Evolutionary conservation across 352 stramenopile genomes (phyloP), one percentile per base, ranked within the genome.

Genomic region (Phytophthora pinifolia): DNA sequence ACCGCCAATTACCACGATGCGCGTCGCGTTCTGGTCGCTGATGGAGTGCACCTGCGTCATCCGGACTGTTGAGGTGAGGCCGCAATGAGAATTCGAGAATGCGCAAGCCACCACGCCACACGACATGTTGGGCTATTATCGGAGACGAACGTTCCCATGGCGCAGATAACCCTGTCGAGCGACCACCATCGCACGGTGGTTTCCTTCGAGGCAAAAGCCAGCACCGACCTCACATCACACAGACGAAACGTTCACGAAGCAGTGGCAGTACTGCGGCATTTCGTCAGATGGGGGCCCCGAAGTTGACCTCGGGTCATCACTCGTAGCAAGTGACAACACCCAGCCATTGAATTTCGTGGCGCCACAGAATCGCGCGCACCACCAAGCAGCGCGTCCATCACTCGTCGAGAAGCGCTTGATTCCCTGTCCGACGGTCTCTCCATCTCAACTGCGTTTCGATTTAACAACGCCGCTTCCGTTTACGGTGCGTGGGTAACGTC

Each of bases 1-100:
- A 27, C 47, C 71, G 10, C 71, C 71, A 12, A 78, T 47, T 9
- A 74, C 62, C 25, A 76, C 52, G 15, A 80, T 67, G 9, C 60
- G 67, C 4, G 41, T 47, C 54, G 63, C 65, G 15, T 34, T 56
- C 14, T 25, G n/a, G 10, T 33, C 41, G 39, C 6, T 27, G 14
- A 39, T 65, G n/a, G n/a, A 33, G 33, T 65, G 46, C 17, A 58
- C 46, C 50, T 52, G 38, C 2, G 54, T 20, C 54, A 58, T 51
- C 15, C 9, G 31, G 22, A 27, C 20, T 22, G 2, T 22, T 22
- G 20, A 22, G 20, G 20, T 1, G 20, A 22, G 20, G 20, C 20
- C 20, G 20, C 20, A 22, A 22, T 22, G 20, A 1, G 20, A 22
- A 22, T 22, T 22, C 20, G 20, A 22, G 20, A 22, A 22, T n/a